Percentiles rank a stretch among this genome's conserved stretches.
Evolutionary conservation across 2,329 filamentous ascomycete species (phyloP).

Genomic region (Fusarium decemcellulare): DNA sequence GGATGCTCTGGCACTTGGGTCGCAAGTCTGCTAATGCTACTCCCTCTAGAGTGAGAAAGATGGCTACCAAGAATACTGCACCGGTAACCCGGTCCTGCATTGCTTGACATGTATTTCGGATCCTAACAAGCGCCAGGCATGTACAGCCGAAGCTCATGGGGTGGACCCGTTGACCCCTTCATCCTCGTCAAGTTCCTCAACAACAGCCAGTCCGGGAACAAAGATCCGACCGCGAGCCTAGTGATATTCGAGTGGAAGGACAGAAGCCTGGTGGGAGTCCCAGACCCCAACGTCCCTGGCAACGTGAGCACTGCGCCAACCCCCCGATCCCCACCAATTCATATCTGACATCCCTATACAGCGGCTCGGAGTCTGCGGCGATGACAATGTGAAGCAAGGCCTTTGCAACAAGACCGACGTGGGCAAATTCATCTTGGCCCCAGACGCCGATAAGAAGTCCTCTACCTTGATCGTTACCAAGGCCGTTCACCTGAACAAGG

Average conservation of each 20-base stretch:
- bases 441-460: slow-evolving; percentile 81
- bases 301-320: slow-evolving; percentile 60
- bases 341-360: slow-evolving; percentile 40
- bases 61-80: slow-evolving; percentile 85
- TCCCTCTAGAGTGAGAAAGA: slow-evolving; percentile 78
- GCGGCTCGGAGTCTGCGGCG: slow-evolving; percentile 78
- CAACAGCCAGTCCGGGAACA: slow-evolving; percentile 67
- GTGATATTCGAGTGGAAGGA: slow-evolving; percentile 97
- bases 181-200: slow-evolving; percentile 86
- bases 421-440: slow-evolving; percentile 86
- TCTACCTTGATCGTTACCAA: slow-evolving; percentile 81
- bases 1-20: not conserved
- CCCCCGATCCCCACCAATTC: not conserved
- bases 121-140: slow-evolving; percentile 71
- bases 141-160: slow-evolving; percentile 93
- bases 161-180: slow-evolving; percentile 88
- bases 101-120: not conserved
- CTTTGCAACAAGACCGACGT: slow-evolving; percentile 84
- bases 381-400: slow-evolving; percentile 75
- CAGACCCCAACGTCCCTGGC: slow-evolving; percentile 66
- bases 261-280: slow-evolving; percentile 81
- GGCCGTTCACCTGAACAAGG: slow-evolving; percentile 85
- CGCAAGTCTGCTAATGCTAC: slow-evolving; percentile 39
- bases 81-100: slow-evolving; percentile 58
- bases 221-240: slow-evolving; percentile 84